Evolutionary conservation across 2,329 filamentous ascomycete genomes (phyloP).

Genomic region (Botryosphaeria dothidea): DNA sequence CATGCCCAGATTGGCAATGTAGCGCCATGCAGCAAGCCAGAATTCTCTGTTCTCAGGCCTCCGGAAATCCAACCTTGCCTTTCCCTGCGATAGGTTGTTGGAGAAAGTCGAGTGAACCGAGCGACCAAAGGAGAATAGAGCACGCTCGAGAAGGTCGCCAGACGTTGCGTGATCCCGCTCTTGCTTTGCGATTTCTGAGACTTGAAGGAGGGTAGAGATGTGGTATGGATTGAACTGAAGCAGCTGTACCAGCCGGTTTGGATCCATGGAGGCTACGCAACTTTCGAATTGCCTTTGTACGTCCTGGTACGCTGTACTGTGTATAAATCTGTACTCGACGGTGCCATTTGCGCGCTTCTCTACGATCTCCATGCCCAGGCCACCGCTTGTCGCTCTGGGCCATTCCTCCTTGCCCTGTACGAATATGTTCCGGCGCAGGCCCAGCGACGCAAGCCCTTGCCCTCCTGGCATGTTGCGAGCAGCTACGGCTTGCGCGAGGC

Average conservation of each 20-base stretch:
- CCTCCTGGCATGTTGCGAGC: constrained; percentile 59
- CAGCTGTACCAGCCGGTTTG: constrained; percentile 76
- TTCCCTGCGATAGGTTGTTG: constrained; percentile 72
- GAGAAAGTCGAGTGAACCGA: constrained; percentile 82
- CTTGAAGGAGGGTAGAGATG: constrained; percentile 89
- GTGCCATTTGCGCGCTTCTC: constrained; percentile 58
- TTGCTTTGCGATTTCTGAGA: constrained; percentile 88
- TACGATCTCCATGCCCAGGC: constrained; percentile 76
- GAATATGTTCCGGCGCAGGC: constrained; percentile 76
- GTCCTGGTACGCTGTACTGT: constrained; percentile 71
- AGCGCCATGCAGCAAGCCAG: constrained; percentile 86
- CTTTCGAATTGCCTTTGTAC: constrained; percentile 75
- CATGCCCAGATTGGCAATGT: constrained; percentile 79
- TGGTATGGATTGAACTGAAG: constrained; percentile 81
- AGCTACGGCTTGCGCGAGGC: constrained; percentile 59
- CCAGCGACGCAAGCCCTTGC: constrained; percentile 68
- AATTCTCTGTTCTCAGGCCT: constrained; percentile 89
- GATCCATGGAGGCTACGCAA: constrained; percentile 81
- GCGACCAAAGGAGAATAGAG: constrained; percentile 90
- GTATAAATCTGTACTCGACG: constrained; percentile 74
- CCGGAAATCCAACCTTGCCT: constrained; percentile 77
- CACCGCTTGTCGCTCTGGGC: constrained; percentile 77
- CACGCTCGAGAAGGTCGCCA: constrained; percentile 84
- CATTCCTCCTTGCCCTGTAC: constrained; percentile 85
- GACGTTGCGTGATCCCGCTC: constrained; percentile 85